Conservation (phyloP, 805 yeast species). For the Nakazawaea wickerhamii region DNA sequence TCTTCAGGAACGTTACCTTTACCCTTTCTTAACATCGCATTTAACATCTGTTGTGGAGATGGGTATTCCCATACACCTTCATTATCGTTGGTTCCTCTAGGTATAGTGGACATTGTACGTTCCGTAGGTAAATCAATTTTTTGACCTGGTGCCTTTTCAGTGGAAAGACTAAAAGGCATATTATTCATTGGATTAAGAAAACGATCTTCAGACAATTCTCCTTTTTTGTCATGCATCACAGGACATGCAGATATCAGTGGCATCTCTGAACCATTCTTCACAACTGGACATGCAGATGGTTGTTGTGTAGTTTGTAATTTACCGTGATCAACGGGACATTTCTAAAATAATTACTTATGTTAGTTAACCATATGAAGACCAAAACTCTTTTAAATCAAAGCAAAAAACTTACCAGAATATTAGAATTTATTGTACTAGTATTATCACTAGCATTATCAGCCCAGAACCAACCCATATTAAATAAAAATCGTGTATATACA, state of each 20-base stretch:
- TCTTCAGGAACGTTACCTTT: slow-evolving; percentile 90
- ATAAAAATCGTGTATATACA: neutral
- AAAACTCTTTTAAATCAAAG: neutral
- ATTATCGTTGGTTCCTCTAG: slow-evolving; percentile 61
- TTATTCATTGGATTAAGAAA: slow-evolving; percentile 76
- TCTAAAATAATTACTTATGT: too few species aligned
- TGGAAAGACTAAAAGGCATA: slow-evolving; percentile 74
- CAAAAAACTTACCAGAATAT: slow-evolving; percentile 8
- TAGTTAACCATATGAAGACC: neutral
- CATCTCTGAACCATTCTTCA: neutral
- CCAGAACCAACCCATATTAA: slow-evolving; percentile 88
- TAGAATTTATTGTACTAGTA: neutral
- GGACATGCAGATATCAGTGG: slow-evolving; percentile 34
- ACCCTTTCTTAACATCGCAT: slow-evolving; percentile 95
- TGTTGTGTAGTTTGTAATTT: slow-evolving; percentile 10
- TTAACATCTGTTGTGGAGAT: slow-evolving; percentile 97
- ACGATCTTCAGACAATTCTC: too few species aligned
- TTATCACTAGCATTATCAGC: slow-evolving; percentile 34
- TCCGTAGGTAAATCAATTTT: slow-evolving; percentile 72
- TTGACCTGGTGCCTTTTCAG: slow-evolving; percentile 75
- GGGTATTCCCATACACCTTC: slow-evolving; percentile 97
- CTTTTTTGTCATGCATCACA: slow-evolving; percentile 22
- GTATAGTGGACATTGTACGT: slow-evolving; percentile 79
- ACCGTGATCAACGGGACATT: slow-evolving; percentile 25
- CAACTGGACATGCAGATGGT: neutral